These are phyloP conservation scores for Paraphaeosphaeria sporulosa DNA, from an alignment of 2,329 filamentous ascomycete species.

Conservation along the genomic window DNA sequence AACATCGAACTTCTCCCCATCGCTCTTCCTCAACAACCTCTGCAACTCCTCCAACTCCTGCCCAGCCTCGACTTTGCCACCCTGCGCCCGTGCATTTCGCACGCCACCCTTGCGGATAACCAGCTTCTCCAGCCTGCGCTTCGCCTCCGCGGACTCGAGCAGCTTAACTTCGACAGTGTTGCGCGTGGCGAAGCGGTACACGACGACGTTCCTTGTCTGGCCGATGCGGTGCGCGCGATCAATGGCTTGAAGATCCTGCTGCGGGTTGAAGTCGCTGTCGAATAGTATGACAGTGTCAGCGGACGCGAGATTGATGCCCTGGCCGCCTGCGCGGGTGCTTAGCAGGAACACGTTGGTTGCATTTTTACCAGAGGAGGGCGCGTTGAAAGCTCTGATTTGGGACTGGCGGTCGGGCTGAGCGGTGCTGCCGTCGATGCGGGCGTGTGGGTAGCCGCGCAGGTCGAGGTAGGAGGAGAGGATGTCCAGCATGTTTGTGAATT, in stretches of 20 bases:
- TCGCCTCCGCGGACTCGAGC: slow-evolving; percentile 86
- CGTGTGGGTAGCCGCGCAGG: slow-evolving; percentile 81
- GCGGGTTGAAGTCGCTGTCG: slow-evolving; percentile 92
- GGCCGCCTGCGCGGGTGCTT: slow-evolving; percentile 88
- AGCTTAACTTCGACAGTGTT: slow-evolving; percentile 91
- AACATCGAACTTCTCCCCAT: slow-evolving; percentile 70
- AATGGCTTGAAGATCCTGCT: slow-evolving; percentile 95
- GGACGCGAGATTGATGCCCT: slow-evolving; percentile 91
- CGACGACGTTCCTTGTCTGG: slow-evolving; percentile 87
- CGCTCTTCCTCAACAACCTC: slow-evolving; percentile 63
- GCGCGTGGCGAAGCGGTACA: slow-evolving; percentile 92
- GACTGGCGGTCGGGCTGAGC: slow-evolving; percentile 67
- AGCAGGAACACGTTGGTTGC: slow-evolving; percentile 78
- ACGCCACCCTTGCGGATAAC: slow-evolving; percentile 88
- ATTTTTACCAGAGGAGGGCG: slow-evolving; percentile 35
- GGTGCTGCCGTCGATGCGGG: slow-evolving; percentile 90
- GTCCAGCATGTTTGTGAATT: slow-evolving; percentile 94
- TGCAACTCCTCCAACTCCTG: slow-evolving; percentile 59
- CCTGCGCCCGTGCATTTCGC: slow-evolving; percentile 68
- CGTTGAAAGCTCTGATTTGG: slow-evolving; percentile 60
- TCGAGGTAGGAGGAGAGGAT: slow-evolving; percentile 86
- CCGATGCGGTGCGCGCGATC: slow-evolving; percentile 95
- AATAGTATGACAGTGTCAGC: slow-evolving; percentile 94
- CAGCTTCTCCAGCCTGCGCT: slow-evolving; percentile 89
- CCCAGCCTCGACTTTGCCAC: slow-evolving; percentile 41